A percentile compares a stretch with the other conserved stretches of the same genome.
Conservation (phyloP, 164 flowering plant species). For the Magnolia officinalis region DNA sequence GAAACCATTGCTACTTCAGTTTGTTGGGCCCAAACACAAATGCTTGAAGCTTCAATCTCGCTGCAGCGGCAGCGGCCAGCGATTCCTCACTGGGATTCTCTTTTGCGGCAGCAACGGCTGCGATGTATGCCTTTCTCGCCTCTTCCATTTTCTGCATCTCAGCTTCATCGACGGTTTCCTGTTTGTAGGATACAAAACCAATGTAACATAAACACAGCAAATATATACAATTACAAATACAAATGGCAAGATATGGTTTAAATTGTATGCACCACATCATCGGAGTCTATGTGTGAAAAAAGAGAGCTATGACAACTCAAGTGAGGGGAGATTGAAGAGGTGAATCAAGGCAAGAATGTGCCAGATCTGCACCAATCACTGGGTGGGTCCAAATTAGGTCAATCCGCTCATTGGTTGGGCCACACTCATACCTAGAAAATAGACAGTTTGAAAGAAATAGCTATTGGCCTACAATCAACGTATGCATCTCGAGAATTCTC, state of each 20-base stretch:
- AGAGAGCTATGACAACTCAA: not conserved
- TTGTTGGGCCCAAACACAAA: constrained; percentile 30
- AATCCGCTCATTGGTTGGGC: too few species aligned
- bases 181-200: constrained; percentile 7
- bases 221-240: not conserved
- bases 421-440: too few species aligned
- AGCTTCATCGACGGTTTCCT: constrained; percentile 55
- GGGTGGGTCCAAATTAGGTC: too few species aligned
- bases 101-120: constrained; percentile 65
- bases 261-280: too few species aligned
- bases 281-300: not conserved
- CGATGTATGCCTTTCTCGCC: constrained; percentile 64
- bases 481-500: too few species aligned
- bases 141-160: constrained; percentile 64
- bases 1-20: not conserved
- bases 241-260: not conserved
- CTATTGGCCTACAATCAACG: too few species aligned
- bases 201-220: not conserved
- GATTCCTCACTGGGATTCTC: constrained; percentile 79
- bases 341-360: too few species aligned
- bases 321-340: too few species aligned
- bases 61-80: constrained; percentile 54
- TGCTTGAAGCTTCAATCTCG: constrained; percentile 66
- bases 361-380: too few species aligned
- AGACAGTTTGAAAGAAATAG: too few species aligned